Percentiles rank a stretch among this genome's conserved stretches.
phyloP scores from a whole-genome alignment of 495 filamentous ascomycete genomes.

The Penicillium mononematosum region DNA sequence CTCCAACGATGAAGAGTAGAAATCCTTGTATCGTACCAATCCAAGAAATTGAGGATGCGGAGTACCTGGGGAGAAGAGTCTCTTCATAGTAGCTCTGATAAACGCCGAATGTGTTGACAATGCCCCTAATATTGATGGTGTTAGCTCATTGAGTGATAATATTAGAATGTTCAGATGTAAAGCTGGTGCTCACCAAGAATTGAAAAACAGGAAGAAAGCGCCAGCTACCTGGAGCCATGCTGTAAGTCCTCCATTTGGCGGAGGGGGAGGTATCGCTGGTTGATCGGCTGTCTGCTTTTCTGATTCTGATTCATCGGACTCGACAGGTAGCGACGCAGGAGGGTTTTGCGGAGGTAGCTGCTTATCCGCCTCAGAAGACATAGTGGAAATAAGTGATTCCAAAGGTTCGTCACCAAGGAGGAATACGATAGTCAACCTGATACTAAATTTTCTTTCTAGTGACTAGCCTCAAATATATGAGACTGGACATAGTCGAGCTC shows the following conservation, averaged over 20 bases:
- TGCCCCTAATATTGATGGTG: slow-evolving; percentile 28
- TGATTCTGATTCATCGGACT: no score
- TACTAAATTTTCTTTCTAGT: no score
- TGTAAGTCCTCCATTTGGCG: background rate
- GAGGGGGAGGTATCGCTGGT: background rate
- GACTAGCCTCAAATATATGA: no score
- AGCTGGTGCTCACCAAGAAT: background rate
- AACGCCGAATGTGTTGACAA: slow-evolving; percentile 47
- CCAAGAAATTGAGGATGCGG: slow-evolving; percentile 42
- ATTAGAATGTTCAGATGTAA: background rate
- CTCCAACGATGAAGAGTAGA: slow-evolving; percentile 41
- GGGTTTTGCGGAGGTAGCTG: no score
- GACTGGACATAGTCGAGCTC: no score
- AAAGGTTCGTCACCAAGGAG: no score
- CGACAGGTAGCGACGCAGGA: no score
- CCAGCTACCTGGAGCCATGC: background rate
- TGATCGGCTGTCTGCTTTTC: no score
- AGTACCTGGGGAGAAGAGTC: slow-evolving; percentile 29
- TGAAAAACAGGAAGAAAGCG: background rate
- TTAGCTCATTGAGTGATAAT: background rate
- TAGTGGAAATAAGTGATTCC: no score
- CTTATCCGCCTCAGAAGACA: no score
- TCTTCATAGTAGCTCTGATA: slow-evolving; percentile 49
- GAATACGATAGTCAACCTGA: no score
- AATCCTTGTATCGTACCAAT: slow-evolving; percentile 47